phyloP scores from a whole-genome alignment of 768 basidiomycete genomes.

The Cytidiella melzeri region DNA sequence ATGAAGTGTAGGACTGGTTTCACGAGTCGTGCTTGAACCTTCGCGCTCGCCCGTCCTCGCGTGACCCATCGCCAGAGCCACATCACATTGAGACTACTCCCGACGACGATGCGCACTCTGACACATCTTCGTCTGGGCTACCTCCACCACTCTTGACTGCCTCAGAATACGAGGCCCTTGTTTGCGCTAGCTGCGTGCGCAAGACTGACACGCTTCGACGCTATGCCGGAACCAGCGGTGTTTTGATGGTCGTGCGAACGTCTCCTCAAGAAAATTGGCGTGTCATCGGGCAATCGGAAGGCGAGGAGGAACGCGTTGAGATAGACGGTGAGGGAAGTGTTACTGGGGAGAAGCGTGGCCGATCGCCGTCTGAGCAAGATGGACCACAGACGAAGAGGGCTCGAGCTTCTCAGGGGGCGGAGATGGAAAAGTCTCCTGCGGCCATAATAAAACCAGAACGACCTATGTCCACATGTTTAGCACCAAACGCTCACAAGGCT shows the following conservation, averaged over 20 bases:
- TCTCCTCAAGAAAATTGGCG: conserved; percentile 44
- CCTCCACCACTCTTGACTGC: conserved; percentile 64
- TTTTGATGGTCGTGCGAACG: conserved; percentile 61
- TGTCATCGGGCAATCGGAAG: conserved; percentile 34
- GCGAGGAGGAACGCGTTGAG: conserved; percentile 24
- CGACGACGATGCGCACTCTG: conserved; percentile 48
- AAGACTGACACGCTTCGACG: conserved; percentile 45
- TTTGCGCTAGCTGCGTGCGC: conserved; percentile 67
- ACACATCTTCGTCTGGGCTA: conserved; percentile 56
- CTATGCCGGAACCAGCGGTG: conserved; percentile 64
- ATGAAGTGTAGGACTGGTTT: conserved; percentile 68
- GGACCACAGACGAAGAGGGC: conserved; percentile 37
- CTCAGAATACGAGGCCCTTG: conserved; percentile 66
- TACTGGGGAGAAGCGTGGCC: conserved; percentile 38
- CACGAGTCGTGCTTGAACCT: conserved; percentile 87
- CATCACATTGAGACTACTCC: conserved; percentile 24
- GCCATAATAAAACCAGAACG: not conserved
- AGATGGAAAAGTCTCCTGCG: conserved; percentile 20
- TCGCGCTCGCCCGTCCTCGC: conserved; percentile 53
- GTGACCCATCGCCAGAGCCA: conserved; percentile 31
- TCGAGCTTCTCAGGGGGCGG: conserved; percentile 31
- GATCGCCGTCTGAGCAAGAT: conserved; percentile 25
- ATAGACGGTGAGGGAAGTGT: conserved; percentile 1
- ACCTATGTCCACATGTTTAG: conserved; percentile 37
- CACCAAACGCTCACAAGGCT: conserved; percentile 42